Evolutionary conservation across 2,329 filamentous ascomycete species (phyloP).

Genomic region (Sclerotinia nivalis): DNA sequence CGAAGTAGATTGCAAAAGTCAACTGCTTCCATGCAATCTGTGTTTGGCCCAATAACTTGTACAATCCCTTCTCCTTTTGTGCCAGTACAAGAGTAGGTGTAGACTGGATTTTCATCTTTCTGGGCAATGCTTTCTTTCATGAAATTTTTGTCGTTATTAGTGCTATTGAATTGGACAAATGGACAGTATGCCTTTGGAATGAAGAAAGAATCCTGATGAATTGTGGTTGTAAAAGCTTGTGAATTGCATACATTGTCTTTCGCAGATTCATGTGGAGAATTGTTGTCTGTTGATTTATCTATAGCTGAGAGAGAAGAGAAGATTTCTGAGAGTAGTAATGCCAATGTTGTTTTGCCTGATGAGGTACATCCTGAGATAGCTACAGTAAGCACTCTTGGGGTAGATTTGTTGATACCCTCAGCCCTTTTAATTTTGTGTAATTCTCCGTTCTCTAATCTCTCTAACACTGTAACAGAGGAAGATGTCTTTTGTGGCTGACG

Average conservation of each 20-base stretch:
- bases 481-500: neutral
- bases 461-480: neutral
- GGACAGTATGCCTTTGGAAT: constrained; percentile 25
- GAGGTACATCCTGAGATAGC: constrained; percentile 15
- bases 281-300: neutral
- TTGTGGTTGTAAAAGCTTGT: constrained; percentile 16
- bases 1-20: constrained; percentile 27
- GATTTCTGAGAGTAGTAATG: constrained; percentile 11
- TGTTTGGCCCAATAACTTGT: constrained; percentile 26
- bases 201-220: constrained; percentile 36
- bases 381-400: neutral
- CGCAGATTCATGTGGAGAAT: neutral
- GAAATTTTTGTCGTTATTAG: constrained; percentile 21
- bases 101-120: constrained; percentile 10
- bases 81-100: constrained; percentile 14
- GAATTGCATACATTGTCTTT: no score
- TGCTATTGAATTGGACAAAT: constrained; percentile 19
- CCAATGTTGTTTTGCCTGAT: constrained; percentile 19
- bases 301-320: neutral
- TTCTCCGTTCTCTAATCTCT: neutral
- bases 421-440: neutral
- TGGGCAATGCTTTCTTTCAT: neutral
- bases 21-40: constrained; percentile 30
- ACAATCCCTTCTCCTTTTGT: neutral
- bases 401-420: neutral